These are phyloP conservation scores for Breviolum minutum DNA, from an alignment of 73 alveolate species.

Conservation along the genomic window DNA sequence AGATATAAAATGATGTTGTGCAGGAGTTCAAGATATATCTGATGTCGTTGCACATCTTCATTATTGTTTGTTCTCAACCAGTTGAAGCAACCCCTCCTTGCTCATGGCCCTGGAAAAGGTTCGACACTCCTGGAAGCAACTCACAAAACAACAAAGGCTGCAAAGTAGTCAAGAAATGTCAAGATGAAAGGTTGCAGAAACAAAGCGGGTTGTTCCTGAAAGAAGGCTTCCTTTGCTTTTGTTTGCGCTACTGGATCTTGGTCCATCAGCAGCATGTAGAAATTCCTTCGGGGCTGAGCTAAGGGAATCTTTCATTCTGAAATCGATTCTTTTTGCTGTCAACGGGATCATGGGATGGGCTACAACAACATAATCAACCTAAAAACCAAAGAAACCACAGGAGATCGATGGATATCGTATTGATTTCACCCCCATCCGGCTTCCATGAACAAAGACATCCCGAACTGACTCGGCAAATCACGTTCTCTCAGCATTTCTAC, in stretches of 20 bases:
- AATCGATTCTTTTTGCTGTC: too few relatives aligned
- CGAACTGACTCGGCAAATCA: background rate
- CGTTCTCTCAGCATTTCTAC: too few relatives aligned
- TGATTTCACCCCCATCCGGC: background rate
- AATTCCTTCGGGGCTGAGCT: background rate
- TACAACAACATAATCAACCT: too few relatives aligned
- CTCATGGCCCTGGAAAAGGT: conserved; percentile 72
- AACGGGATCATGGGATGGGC: too few relatives aligned
- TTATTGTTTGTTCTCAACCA: background rate
- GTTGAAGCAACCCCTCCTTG: background rate
- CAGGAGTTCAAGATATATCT: too few relatives aligned
- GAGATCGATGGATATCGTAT: background rate
- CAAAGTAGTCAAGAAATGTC: too few relatives aligned
- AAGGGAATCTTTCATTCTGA: too few relatives aligned
- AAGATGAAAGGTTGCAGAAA: background rate
- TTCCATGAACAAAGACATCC: background rate
- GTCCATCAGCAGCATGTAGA: conserved; percentile 38
- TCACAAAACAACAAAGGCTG: background rate
- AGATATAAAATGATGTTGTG: background rate
- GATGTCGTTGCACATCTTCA: background rate
- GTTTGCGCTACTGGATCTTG: conserved; percentile 28
- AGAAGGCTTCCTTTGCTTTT: conserved; percentile 21
- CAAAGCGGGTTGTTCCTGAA: background rate
- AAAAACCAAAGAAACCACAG: background rate
- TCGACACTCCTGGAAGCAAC: conserved; percentile 46